Evolutionary conservation across 2,329 filamentous ascomycete species (phyloP).

Genomic region (Tolypocladium ovalisporum): DNA sequence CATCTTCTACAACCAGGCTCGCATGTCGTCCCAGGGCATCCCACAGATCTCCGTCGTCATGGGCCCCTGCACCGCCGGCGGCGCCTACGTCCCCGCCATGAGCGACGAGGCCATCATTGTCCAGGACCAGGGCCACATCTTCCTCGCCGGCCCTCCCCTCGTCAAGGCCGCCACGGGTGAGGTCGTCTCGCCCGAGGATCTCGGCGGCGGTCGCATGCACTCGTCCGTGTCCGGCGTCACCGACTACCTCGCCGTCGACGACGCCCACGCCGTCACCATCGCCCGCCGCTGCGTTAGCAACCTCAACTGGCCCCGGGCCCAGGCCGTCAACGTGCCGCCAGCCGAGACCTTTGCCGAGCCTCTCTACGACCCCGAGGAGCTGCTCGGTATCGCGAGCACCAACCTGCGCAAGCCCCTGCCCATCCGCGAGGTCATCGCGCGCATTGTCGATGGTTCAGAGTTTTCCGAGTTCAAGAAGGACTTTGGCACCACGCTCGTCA

Average conservation of each 20-base stretch:
- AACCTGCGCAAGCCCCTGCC: conserved; percentile 80
- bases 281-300: conserved; percentile 77
- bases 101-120: conserved; percentile 97
- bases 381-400: conserved; percentile 80
- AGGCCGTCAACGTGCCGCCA: conserved; percentile 24
- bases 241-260: conserved; percentile 89
- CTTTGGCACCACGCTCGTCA: conserved; percentile 83
- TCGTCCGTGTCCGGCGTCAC: conserved; percentile 86
- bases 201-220: conserved; percentile 84
- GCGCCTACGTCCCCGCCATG: conserved; percentile 95
- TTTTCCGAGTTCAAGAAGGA: conserved; percentile 93
- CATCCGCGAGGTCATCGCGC: conserved; percentile 82
- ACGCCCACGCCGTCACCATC: conserved; percentile 81
- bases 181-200: conserved; percentile 77
- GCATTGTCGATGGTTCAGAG: conserved; percentile 80
- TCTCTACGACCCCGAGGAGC: conserved; percentile 66
- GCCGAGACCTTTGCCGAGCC: conserved; percentile 55
- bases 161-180: conserved; percentile 96
- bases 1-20: conserved; percentile 96
- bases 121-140: conserved; percentile 91
- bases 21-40: conserved; percentile 81
- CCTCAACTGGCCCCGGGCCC: conserved; percentile 67
- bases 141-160: conserved; percentile 84
- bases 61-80: conserved; percentile 92
- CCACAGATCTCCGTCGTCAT: conserved; percentile 93